Conservation (phyloP, 2,329 filamentous ascomycete species). For the Stromatinia cepivora region DNA sequence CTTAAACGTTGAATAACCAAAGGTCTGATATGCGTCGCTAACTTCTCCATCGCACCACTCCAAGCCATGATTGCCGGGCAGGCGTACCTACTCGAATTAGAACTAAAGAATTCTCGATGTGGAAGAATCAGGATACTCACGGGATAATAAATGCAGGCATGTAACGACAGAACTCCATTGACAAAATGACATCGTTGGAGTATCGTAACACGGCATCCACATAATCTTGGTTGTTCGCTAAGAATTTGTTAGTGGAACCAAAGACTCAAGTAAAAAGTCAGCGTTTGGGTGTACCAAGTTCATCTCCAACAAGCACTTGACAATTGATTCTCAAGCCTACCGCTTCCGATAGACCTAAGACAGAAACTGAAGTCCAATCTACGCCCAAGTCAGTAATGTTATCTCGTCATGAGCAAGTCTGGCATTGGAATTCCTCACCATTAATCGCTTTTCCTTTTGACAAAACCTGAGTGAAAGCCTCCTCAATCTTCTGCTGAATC, state of each 20-base stretch:
- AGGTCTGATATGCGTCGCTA: constrained; percentile 3
- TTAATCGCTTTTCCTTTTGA: background rate
- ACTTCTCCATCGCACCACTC: background rate
- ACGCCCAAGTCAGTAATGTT: background rate
- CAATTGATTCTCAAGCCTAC: constrained; percentile 4
- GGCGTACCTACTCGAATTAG: background rate
- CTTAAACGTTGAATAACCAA: background rate
- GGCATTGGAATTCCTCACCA: background rate
- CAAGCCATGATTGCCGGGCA: background rate
- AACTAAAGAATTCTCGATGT: background rate
- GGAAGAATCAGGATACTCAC: background rate
- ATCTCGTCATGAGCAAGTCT: no score
- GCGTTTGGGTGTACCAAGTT: background rate
- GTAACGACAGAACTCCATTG: constrained; percentile 7
- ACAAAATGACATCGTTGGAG: background rate
- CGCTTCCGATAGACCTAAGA: background rate
- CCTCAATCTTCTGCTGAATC: background rate
- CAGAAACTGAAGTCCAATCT: constrained; percentile 8
- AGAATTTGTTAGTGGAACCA: background rate
- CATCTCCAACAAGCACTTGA: constrained; percentile 2
- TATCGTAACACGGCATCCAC: background rate
- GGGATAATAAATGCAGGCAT: constrained; percentile 2
- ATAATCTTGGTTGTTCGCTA: background rate
- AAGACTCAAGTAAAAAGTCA: background rate
- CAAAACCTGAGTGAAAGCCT: background rate